These are phyloP conservation scores for Candida buenavistaensis DNA, from an alignment of 1,139 yeast genomes.

Conservation along the genomic window DNA sequence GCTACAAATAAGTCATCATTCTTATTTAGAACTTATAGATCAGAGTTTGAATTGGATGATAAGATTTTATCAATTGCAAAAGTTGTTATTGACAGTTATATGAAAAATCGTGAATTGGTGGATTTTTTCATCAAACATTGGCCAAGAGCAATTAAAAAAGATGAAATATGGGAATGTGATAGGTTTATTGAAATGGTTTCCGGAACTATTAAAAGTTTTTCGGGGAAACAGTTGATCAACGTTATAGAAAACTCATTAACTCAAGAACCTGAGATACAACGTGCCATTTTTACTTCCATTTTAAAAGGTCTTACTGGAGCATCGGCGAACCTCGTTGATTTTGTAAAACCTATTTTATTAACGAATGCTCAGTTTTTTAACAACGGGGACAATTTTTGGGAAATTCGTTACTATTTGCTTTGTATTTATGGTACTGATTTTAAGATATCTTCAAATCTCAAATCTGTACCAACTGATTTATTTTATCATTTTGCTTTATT, in stretches of 20 bases:
- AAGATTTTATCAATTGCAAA: conserved; percentile 26
- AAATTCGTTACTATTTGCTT: conserved; percentile 44
- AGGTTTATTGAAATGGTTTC: conserved; percentile 40
- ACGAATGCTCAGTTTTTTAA: conserved; percentile 13
- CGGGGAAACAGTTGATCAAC: conserved; percentile 43
- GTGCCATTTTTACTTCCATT: conserved; percentile 34
- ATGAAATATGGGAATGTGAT: conserved; percentile 25
- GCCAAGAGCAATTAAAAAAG: conserved; percentile 32
- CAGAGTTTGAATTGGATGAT: conserved; percentile 10
- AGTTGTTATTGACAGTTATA: conserved; percentile 47
- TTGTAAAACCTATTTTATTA: conserved; percentile 18
- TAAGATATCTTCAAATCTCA: conserved; percentile 3
- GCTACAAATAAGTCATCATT: conserved; percentile 40
- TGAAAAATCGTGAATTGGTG: conserved; percentile 59
- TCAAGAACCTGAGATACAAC: conserved; percentile 11
- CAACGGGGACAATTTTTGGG: conserved; percentile 38
- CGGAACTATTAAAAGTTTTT: conserved; percentile 38
- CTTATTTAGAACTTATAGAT: conserved; percentile 20
- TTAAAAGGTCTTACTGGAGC: conserved; percentile 39
- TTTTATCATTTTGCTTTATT: conserved; percentile 42
- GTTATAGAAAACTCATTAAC: conserved; percentile 16
- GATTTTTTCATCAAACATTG: conserved; percentile 49
- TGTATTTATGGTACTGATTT: conserved; percentile 48
- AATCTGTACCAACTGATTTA: conserved; percentile 9
- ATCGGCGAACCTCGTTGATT: conserved; percentile 20